These are phyloP conservation scores for Fonsecaea pugnacius DNA, from an alignment of 2,329 filamentous ascomycete genomes.

Conservation along the genomic window DNA sequence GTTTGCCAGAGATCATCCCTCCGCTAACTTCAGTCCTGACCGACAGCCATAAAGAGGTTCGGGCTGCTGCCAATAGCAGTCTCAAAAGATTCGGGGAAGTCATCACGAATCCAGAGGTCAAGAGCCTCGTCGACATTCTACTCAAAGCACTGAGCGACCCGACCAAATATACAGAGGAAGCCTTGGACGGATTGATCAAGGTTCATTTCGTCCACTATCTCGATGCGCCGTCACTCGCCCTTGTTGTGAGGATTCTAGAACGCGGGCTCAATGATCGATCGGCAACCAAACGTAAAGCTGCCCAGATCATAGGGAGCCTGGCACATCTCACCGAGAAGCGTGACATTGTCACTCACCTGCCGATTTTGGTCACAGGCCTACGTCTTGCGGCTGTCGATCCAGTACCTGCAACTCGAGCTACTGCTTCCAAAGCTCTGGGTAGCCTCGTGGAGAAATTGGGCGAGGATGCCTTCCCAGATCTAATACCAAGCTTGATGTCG, in stretches of 20 bases:
- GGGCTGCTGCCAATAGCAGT: conserved; percentile 88
- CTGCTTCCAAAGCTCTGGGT: conserved; percentile 91
- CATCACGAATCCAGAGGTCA: conserved; percentile 96
- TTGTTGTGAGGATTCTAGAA: conserved; percentile 94
- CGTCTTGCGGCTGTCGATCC: conserved; percentile 90
- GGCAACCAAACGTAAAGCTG: conserved; percentile 91
- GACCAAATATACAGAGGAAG: conserved; percentile 95
- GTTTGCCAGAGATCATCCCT: conserved; percentile 94
- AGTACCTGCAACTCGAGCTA: conserved; percentile 93
- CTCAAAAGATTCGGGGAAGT: conserved; percentile 98
- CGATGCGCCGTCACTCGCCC: conserved; percentile 91
- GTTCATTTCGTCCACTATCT: conserved; percentile 98
- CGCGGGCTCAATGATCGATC: conserved; percentile 89
- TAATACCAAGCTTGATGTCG: conserved; percentile 96
- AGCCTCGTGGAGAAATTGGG: conserved; percentile 98
- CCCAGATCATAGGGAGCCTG: conserved; percentile 96
- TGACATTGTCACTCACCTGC: conserved; percentile 86
- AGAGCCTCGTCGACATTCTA: conserved; percentile 84
- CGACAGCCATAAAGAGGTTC: conserved; percentile 97
- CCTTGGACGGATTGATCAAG: conserved; percentile 91
- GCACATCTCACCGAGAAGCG: conserved; percentile 96
- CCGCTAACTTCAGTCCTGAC: conserved; percentile 92
- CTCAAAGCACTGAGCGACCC: conserved; percentile 97
- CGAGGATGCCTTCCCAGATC: conserved; percentile 93
- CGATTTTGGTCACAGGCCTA: conserved; percentile 87